These are phyloP conservation scores for Elsinoe necatrix DNA, from an alignment of 2,329 filamentous ascomycete species.

Conservation along the genomic window DNA sequence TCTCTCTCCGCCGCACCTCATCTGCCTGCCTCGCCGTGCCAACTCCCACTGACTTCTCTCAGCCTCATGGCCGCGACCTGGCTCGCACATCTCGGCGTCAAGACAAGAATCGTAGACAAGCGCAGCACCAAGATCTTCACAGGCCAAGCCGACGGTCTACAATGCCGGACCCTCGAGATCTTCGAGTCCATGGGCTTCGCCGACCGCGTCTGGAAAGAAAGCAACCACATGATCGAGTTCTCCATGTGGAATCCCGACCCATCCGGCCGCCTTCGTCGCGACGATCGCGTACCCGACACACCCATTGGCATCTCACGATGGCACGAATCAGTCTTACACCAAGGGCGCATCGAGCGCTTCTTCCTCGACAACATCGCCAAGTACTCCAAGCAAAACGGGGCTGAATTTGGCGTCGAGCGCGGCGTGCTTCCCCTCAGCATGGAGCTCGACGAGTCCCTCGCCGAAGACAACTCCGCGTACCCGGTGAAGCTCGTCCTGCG, in stretches of 20 bases:
- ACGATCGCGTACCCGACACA: conserved; percentile 55
- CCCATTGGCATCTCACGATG: conserved; percentile 57
- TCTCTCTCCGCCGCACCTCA: background rate
- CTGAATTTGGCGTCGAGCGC: conserved; percentile 43
- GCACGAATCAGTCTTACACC: conserved; percentile 56
- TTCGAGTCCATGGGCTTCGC: conserved; percentile 63
- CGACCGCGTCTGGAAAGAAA: conserved; percentile 56
- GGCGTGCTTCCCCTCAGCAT: conserved; percentile 51
- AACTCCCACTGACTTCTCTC: background rate
- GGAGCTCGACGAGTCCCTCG: conserved; percentile 44
- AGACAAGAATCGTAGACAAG: conserved; percentile 41
- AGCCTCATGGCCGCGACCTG: conserved; percentile 43
- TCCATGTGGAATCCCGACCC: conserved; percentile 52
- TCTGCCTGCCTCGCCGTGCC: background rate
- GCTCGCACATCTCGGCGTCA: conserved; percentile 41
- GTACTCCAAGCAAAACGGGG: conserved; percentile 40
- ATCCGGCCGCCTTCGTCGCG: conserved; percentile 49
- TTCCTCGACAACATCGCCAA: conserved; percentile 29
- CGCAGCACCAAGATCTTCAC: conserved; percentile 31
- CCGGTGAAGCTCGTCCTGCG: conserved; percentile 53
- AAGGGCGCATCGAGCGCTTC: conserved; percentile 59
- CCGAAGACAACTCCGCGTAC: conserved; percentile 45
- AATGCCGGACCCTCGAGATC: conserved; percentile 63
- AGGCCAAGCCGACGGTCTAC: conserved; percentile 47
- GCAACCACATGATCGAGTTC: conserved; percentile 61